Base-by-base conservation (phyloP, 2,329 filamentous ascomycete genomes). In the Penicillium sp. region DNA sequence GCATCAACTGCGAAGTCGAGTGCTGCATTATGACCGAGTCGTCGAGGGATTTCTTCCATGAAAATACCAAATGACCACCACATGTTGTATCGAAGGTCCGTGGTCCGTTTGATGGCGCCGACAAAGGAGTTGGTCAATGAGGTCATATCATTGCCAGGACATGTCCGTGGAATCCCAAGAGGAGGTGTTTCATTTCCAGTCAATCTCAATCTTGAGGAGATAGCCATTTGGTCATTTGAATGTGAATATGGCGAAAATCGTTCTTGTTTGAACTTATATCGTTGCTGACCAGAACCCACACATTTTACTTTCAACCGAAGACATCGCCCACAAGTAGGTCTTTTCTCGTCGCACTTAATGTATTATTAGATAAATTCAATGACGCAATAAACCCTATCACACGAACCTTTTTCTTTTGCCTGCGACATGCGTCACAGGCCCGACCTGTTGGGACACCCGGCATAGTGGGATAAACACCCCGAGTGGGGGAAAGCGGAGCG, bases 381-480 rank as follows among this genome's bases (percentile, higher is more conserved):
- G 14, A 6, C 3, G 14, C 3, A 30, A n/a, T 4, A 26, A 14
- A 5, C 3, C 14, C 13, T 10, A n/a, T 27, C 11, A 29, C 19
- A 51, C 64, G 13, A 65, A 79, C 79, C 75, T 81, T 81, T 66
- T 82, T 81, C 74, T 81, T 81, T 58, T 79, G 76, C 58, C 74
- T 78, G 32, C 78, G 75, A 60, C 79, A 82, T 13, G 71, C 77
- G 52, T 81, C 77, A 58, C 79, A 82, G 32, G 77, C 79, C 53
- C 76, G 74, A 47, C 77, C 75, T 8, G 77, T 76, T 19, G 80
- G 80, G 16, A 82, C 80, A 23, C 80, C 79, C 0, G 79, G 78
- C 80, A 82, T 81, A 9, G 51, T 40, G 47, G 36, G n/a, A 5
- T 8, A 40, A 35, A 39, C 40, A 49, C 27, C 23, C 5, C 23